These are phyloP conservation scores for Miscanthus lutarioriparius DNA, from an alignment of 176 grass and related monocot species.

Conservation along the genomic window DNA sequence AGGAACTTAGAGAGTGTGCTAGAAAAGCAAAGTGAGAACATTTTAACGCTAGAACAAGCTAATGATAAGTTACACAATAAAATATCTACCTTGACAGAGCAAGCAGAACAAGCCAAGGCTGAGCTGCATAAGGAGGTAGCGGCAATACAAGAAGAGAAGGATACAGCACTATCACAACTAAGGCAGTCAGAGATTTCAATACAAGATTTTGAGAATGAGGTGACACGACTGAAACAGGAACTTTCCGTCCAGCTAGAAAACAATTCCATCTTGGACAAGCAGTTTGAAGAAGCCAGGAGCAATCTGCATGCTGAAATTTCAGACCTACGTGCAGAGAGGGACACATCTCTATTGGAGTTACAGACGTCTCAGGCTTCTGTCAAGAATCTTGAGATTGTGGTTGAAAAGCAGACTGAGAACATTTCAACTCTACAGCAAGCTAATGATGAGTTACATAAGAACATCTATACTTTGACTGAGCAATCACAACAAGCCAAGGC, in stretches of 20 bases:
- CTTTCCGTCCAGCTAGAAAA: not conserved
- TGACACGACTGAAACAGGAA: slow-evolving; percentile 21
- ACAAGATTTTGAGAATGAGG: slow-evolving; percentile 41
- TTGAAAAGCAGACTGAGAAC: slow-evolving; percentile 47
- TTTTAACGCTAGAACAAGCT: slow-evolving; percentile 40
- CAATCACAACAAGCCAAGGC: slow-evolving; percentile 34
- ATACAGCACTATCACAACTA: slow-evolving; percentile 15
- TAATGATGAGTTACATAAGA: slow-evolving; percentile 43
- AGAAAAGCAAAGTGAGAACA: slow-evolving; percentile 36
- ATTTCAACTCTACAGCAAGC: slow-evolving; percentile 46
- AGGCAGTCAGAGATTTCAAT: slow-evolving; percentile 13
- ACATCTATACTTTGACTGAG: slow-evolving; percentile 28
- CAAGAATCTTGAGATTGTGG: slow-evolving; percentile 35
- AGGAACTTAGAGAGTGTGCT: slow-evolving; percentile 39
- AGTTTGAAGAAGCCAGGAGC: slow-evolving; percentile 41
- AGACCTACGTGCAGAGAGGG: slow-evolving; percentile 34
- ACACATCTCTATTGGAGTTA: slow-evolving; percentile 29
- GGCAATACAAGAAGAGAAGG: slow-evolving; percentile 30
- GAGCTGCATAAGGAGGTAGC: slow-evolving; percentile 33
- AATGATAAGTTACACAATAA: slow-evolving; percentile 35
- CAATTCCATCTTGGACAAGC: slow-evolving; percentile 26
- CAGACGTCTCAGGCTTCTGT: slow-evolving; percentile 38
- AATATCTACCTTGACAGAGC: slow-evolving; percentile 14
- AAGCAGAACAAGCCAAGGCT: slow-evolving; percentile 29
- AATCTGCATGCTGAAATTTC: slow-evolving; percentile 31